Conservation (phyloP, 2,329 filamentous ascomycete species). For the Ascosphaera aggregata region DNA sequence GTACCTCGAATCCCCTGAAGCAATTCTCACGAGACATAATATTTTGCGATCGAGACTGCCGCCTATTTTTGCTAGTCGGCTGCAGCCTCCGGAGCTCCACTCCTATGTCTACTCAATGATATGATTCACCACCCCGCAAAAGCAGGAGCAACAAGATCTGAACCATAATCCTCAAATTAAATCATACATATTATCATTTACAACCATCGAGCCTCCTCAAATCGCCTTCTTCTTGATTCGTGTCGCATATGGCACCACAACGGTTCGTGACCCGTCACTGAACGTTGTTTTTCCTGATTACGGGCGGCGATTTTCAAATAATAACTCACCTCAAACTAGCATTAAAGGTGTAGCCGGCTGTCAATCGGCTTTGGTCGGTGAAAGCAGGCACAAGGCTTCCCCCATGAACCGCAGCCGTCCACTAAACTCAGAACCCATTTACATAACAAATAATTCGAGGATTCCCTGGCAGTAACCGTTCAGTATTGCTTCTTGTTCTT, state of each 20-base stretch:
- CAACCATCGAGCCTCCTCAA: not conserved
- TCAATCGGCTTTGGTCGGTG: not conserved
- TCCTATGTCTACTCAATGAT: not conserved
- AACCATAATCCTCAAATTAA: not conserved
- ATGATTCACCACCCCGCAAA: constrained; percentile 1
- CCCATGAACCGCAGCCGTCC: not conserved
- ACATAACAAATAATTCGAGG: not conserved
- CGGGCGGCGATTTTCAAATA: not conserved
- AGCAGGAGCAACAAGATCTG: constrained; percentile 1
- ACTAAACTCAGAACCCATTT: not conserved
- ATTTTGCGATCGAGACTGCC: not conserved
- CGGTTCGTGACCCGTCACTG: not conserved
- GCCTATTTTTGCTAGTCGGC: constrained; percentile 1
- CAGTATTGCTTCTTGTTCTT: not conserved
- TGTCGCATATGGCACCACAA: not conserved
- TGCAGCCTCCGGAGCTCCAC: constrained; percentile 1
- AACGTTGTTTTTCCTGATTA: not conserved
- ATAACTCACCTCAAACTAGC: not conserved
- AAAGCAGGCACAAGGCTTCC: constrained; percentile 1
- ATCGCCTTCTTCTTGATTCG: not conserved
- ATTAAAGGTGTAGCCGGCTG: not conserved
- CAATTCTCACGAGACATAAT: constrained; percentile 1
- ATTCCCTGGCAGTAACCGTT: not conserved
- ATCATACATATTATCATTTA: not conserved
- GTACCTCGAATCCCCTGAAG: not conserved